Evolutionary conservation across 371 early-diverging fungal species (phyloP).

Genomic region (Mucor irregularis): DNA sequence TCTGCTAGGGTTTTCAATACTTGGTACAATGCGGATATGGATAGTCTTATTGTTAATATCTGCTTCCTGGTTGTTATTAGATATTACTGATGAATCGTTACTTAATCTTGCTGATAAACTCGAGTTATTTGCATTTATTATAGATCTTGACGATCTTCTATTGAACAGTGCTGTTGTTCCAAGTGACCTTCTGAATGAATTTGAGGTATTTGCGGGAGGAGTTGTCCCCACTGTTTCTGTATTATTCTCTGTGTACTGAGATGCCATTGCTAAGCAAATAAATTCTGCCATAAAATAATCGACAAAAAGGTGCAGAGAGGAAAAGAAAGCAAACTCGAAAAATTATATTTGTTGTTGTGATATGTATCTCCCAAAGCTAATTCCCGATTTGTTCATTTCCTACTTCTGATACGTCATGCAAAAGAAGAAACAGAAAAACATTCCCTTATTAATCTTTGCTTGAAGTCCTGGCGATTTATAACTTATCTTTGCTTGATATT

Average conservation of each 20-base stretch:
- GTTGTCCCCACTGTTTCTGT: background rate
- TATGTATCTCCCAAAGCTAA: too few species aligned
- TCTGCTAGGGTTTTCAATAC: slow-evolving; percentile 70
- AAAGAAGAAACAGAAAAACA: too few species aligned
- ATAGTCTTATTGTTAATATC: slow-evolving; percentile 13
- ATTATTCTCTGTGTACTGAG: slow-evolving; percentile 19
- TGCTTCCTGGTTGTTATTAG: background rate
- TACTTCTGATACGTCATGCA: slow-evolving; percentile 17
- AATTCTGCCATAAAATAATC: slow-evolving; percentile 23
- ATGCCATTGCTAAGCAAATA: slow-evolving; percentile 31
- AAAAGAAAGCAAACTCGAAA: background rate
- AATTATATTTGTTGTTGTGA: too few species aligned
- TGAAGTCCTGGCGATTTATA: too few species aligned
- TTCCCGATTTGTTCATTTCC: too few species aligned
- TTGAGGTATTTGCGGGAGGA: background rate
- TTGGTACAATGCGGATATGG: slow-evolving; percentile 79
- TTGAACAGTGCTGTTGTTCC: slow-evolving; percentile 12
- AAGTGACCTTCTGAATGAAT: slow-evolving; percentile 19
- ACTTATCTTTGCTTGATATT: too few species aligned
- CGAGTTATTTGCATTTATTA: background rate
- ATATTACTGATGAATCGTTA: slow-evolving; percentile 7
- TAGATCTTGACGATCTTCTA: slow-evolving; percentile 15
- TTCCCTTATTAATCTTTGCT: too few species aligned
- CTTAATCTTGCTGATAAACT: background rate
- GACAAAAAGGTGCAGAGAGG: background rate